Conservation (phyloP, 768 basidiomycete species). For the Lentinus brumalis region DNA sequence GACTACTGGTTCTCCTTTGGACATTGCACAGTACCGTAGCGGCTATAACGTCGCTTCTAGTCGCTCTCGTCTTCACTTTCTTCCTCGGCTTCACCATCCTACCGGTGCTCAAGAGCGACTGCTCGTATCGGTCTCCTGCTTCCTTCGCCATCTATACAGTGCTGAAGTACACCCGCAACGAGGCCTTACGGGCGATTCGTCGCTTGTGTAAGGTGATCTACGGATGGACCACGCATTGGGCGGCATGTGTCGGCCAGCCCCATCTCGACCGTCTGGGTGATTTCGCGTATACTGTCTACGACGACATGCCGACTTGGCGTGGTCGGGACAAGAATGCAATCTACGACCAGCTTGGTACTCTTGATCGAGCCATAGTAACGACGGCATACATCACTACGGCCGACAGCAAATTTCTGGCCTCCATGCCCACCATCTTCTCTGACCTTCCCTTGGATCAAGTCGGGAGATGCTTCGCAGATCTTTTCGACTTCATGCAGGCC, state of each 20-base stretch:
- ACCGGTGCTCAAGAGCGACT: slow-evolving; percentile 14
- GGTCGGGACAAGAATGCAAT: slow-evolving; percentile 5
- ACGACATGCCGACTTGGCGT: slow-evolving; percentile 7
- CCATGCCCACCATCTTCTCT: not conserved
- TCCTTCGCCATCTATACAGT: slow-evolving; percentile 12
- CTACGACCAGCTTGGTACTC: not conserved
- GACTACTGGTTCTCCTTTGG: slow-evolving; percentile 24
- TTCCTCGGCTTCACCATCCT: slow-evolving; percentile 16
- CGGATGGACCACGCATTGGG: too few relatives aligned
- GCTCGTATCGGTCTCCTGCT: slow-evolving; percentile 21
- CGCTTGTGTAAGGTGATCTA: too few relatives aligned
- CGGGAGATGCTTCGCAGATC: not conserved
- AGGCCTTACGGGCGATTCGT: too few relatives aligned
- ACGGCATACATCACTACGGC: slow-evolving; percentile 5
- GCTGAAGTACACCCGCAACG: not conserved
- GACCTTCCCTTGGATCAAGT: slow-evolving; percentile 1
- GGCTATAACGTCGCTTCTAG: slow-evolving; percentile 11
- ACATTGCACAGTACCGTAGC: slow-evolving; percentile 18
- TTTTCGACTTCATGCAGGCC: not conserved
- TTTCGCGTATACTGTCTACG: too few relatives aligned
- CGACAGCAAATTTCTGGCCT: not conserved
- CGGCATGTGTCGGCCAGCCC: too few relatives aligned
- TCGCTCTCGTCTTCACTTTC: slow-evolving; percentile 13
- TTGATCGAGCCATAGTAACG: slow-evolving; percentile 2
- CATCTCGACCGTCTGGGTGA: too few relatives aligned